These are phyloP conservation scores for Xylaria sp. DNA, from an alignment of 2,329 filamentous ascomycete species.

Conservation along the genomic window DNA sequence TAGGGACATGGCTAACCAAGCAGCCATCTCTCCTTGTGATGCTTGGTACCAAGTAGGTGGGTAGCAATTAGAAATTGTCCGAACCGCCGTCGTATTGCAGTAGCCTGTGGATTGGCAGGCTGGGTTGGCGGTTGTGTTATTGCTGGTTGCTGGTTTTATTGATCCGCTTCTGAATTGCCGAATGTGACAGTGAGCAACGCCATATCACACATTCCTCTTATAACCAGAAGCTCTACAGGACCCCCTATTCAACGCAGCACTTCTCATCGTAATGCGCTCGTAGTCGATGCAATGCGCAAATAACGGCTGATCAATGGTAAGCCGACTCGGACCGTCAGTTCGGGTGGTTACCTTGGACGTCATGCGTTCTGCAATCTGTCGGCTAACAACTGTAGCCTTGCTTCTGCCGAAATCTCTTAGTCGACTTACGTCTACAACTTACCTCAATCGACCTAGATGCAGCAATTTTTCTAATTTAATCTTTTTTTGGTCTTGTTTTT, in stretches of 20 bases:
- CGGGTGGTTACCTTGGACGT: background rate
- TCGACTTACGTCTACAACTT: background rate
- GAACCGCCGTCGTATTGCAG: constrained; percentile 35
- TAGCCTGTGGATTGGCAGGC: constrained; percentile 1
- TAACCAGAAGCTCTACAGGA: constrained; percentile 13
- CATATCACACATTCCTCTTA: constrained; percentile 13
- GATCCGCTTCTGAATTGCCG: constrained; percentile 27
- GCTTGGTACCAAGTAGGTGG: constrained; percentile 31
- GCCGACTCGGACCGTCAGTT: background rate
- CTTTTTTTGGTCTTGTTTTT: background rate
- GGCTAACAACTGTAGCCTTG: background rate
- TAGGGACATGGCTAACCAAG: background rate
- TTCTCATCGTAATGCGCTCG: constrained; percentile 2
- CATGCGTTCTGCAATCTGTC: background rate
- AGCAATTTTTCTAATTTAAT: background rate
- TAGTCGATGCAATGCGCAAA: constrained; percentile 6
- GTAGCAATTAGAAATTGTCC: constrained; percentile 36
- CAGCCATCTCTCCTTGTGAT: background rate
- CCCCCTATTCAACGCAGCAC: constrained; percentile 3
- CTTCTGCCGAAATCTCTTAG: background rate
- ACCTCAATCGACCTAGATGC: background rate
- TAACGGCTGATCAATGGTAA: background rate
- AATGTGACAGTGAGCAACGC: constrained; percentile 22
- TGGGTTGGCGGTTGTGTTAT: background rate
- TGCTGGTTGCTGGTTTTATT: constrained; percentile 21